Evolutionary conservation across 2,329 filamentous ascomycete genomes (phyloP).

Genomic region (Epichloe festucae): DNA sequence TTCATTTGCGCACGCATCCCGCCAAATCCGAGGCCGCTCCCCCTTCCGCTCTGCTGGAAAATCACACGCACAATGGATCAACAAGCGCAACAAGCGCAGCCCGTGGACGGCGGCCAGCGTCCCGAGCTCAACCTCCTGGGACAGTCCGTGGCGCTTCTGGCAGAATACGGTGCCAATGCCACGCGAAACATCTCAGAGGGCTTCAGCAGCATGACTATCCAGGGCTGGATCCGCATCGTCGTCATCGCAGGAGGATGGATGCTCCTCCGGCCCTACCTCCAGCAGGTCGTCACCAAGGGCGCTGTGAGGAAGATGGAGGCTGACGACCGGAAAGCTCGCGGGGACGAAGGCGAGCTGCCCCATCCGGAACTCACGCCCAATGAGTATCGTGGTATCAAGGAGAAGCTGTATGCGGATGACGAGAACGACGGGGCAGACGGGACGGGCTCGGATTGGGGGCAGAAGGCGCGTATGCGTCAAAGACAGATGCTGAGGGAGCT

Average conservation of each 20-base stretch:
- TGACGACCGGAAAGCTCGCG: conserved; percentile 30
- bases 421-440: conserved; percentile 32
- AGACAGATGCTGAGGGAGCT: conserved; percentile 52
- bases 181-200: conserved; percentile 35
- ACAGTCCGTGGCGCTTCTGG: conserved; percentile 19
- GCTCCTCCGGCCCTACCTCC: conserved; percentile 60
- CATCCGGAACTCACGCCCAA: conserved; percentile 47
- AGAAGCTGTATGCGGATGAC: conserved; percentile 40
- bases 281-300: conserved; percentile 50
- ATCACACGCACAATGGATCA: conserved; percentile 9
- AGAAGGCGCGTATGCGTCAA: conserved; percentile 57
- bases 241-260: conserved; percentile 61
- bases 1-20: neutral
- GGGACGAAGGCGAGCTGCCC: conserved; percentile 2
- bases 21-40: neutral
- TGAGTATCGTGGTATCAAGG: conserved; percentile 44
- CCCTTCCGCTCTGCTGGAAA: neutral
- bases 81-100: conserved; percentile 10
- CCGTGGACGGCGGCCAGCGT: conserved; percentile 13
- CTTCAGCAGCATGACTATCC: conserved; percentile 35
- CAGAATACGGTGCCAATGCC: conserved; percentile 24
- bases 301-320: conserved; percentile 54
- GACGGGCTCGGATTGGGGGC: conserved; percentile 50
- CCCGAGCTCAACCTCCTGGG: conserved; percentile 21
- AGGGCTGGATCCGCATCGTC: conserved; percentile 55